Conservation (phyloP, 352 stramenopile species). For the Globisporangium iwayamae region DNA sequence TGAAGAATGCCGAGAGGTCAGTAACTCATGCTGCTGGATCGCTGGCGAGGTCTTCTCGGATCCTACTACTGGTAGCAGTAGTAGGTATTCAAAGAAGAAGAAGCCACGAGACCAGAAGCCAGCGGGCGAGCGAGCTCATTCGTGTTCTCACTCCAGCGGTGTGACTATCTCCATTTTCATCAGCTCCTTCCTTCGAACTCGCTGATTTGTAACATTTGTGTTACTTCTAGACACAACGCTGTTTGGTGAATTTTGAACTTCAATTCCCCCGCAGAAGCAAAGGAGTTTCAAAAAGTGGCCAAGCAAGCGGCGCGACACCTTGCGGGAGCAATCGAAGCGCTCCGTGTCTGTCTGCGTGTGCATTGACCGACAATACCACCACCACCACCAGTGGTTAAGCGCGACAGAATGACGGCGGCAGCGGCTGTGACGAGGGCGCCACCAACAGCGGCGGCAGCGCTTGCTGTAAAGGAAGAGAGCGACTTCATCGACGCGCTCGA, state of each 20-base stretch:
- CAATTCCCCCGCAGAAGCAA: too few species aligned
- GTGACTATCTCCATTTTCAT: too few species aligned
- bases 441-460: not conserved
- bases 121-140: too few species aligned
- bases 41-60: too few species aligned
- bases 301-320: not conserved
- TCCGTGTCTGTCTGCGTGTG: not conserved
- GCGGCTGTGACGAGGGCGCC: constrained; percentile 15
- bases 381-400: not conserved
- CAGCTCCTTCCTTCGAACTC: too few species aligned
- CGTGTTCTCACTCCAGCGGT: too few species aligned
- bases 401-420: not conserved
- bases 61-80: too few species aligned
- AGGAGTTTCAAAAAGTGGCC: not conserved
- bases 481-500: constrained; percentile 34
- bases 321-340: not conserved
- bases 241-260: too few species aligned
- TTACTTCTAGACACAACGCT: not conserved
- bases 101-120: too few species aligned
- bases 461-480: not conserved
- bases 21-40: too few species aligned
- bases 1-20: not conserved
- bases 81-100: too few species aligned
- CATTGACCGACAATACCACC: not conserved
- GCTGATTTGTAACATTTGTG: too few species aligned